These are phyloP conservation scores for Pachysandra terminalis DNA, from an alignment of 164 flowering plant species.

Conservation along the genomic window DNA sequence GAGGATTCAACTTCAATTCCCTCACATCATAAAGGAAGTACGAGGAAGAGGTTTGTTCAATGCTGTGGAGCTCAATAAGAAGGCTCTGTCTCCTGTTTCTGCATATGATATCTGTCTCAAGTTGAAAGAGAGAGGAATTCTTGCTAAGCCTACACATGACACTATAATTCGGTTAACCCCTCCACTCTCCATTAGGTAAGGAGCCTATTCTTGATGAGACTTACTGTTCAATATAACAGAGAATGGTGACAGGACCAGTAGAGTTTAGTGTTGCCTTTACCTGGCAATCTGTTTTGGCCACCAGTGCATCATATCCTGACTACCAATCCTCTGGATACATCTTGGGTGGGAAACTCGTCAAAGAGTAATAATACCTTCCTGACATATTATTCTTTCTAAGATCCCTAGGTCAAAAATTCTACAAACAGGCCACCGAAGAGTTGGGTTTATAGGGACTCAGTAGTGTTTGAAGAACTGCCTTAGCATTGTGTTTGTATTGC, in stretches of 20 bases:
- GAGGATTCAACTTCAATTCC: constrained; percentile 62
- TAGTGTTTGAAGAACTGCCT: no score
- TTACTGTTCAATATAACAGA: not conserved
- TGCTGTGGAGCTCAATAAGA: constrained; percentile 81
- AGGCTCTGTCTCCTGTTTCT: constrained; percentile 55
- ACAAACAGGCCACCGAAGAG: no score
- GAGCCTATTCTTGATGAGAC: not conserved
- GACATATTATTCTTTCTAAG: no score
- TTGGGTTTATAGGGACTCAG: no score
- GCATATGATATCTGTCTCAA: constrained; percentile 89
- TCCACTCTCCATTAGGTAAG: constrained; percentile 84
- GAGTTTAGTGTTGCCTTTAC: not conserved
- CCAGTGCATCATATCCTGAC: not conserved
- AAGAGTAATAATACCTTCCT: no score
- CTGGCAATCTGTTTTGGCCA: no score
- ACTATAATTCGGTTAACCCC: constrained; percentile 91
- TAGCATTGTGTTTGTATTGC: no score
- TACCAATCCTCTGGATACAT: not conserved
- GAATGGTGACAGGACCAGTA: not conserved
- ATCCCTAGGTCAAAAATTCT: no score
- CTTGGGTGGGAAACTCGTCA: not conserved
- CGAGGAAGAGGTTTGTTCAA: constrained; percentile 91
- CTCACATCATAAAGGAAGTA: constrained; percentile 69
- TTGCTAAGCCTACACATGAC: constrained; percentile 94
- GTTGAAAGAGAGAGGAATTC: constrained; percentile 90